These are phyloP conservation scores for Curvularia spicifera DNA, from an alignment of 2,329 filamentous ascomycete genomes.

Conservation along the genomic window DNA sequence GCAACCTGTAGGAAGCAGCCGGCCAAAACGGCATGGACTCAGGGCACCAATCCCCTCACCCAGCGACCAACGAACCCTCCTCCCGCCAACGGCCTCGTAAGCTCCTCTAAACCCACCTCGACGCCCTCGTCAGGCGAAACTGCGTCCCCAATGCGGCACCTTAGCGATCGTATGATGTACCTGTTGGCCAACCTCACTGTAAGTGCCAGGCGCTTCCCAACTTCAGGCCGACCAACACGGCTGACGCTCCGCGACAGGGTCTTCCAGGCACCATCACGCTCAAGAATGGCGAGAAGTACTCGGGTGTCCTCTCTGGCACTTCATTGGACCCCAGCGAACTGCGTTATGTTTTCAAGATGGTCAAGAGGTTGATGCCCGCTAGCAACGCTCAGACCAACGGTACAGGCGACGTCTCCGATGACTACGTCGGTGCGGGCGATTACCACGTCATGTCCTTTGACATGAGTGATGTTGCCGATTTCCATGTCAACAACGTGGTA, in stretches of 20 bases:
- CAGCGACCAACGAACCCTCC: constrained; percentile 59
- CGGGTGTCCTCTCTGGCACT: constrained; percentile 66
- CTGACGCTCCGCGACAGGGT: constrained; percentile 55
- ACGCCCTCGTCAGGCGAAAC: constrained; percentile 54
- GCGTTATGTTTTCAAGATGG: constrained; percentile 70
- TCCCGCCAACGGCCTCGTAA: constrained; percentile 62
- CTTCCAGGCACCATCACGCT: constrained; percentile 62
- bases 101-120: constrained; percentile 49
- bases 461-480: constrained; percentile 64
- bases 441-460: constrained; percentile 66
- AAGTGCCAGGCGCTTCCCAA: constrained; percentile 39
- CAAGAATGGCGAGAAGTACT: constrained; percentile 66
- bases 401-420: constrained; percentile 47
- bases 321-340: constrained; percentile 60
- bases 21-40: constrained; percentile 65
- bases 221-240: background rate
- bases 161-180: constrained; percentile 66
- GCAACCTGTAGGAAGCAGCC: constrained; percentile 55
- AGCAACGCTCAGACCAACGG: constrained; percentile 56
- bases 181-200: constrained; percentile 66
- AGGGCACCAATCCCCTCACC: constrained; percentile 66
- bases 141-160: constrained; percentile 63
- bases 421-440: constrained; percentile 56
- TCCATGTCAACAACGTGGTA: constrained; percentile 61
- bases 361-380: constrained; percentile 57